Base-by-base conservation (phyloP, 2,329 filamentous ascomycete genomes). In the Hypoxylon sp. region DNA sequence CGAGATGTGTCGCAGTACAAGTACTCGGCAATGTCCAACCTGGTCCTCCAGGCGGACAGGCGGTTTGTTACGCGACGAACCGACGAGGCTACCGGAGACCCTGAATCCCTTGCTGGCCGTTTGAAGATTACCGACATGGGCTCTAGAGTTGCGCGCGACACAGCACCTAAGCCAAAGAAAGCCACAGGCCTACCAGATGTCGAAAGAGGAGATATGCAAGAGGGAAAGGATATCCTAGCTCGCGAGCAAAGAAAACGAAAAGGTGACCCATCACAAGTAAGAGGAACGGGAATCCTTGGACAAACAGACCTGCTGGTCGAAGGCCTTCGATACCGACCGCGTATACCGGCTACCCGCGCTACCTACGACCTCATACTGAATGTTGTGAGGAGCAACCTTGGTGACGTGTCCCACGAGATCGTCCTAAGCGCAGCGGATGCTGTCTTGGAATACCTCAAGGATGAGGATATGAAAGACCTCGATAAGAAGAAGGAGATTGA, bases 21-120 rank as follows among this genome's bases (percentile, higher is more conserved):
- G 83, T 97, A 98, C 89, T 94, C 94, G 90, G 94, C 93, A 81
- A 98, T 99, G 96, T 99, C 96, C 84, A 99, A 99, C 90, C 91
- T 99, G 93, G 96, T 99, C 79, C 93, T 99, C 89, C 96, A 99
- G 92, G 94, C 94, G 84, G 96, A 99, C 85, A 91, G 94, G 83
- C 91, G 96, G 76, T 98, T 99, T 80, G 91, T 97, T 75, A 93
- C 93, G 71, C 90, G 96, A 80, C 90, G 94, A 76, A 94, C 91
- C 75, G 95, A 99, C 82, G 97, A 99, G 84, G 91, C 93, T 71
- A 98, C 95, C 56, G 96, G 96, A 75, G 96, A 99, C 80, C 97
- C 96, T 56, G 96, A 99, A 83, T 99, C 97, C 63, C 89, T 99
- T 65, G 97, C 96, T 63, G 96, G 96, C 60, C 91, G 94, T 74